Percentiles rank a stretch among this genome's conserved stretches.
phyloP scores from a whole-genome alignment of 345 rosid species.

The Ailanthus altissimus region DNA sequence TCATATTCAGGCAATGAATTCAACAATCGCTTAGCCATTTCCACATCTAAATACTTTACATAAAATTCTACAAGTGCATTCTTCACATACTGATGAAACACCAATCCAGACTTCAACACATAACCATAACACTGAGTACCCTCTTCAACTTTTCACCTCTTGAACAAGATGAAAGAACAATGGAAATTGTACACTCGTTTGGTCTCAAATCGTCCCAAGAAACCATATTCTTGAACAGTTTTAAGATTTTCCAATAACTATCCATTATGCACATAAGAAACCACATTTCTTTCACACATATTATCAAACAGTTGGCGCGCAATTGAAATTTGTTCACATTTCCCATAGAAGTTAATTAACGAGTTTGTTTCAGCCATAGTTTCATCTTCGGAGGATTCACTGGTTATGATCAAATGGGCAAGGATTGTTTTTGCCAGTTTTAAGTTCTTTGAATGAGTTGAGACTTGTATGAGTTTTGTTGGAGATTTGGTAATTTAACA shows the following conservation, averaged over 20 bases:
- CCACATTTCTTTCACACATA: constrained; percentile 57
- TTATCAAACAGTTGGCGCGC: constrained; percentile 67
- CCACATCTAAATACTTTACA: constrained; percentile 37
- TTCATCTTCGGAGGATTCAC: constrained; percentile 17
- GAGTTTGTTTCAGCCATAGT: constrained; percentile 37
- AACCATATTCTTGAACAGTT: constrained; percentile 55
- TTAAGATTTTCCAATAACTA: constrained; percentile 47
- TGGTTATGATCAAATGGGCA: constrained; percentile 49
- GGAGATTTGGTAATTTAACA: no score
- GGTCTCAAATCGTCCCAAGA: constrained; percentile 38
- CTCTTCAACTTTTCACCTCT: constrained; percentile 40
- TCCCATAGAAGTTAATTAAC: constrained; percentile 55
- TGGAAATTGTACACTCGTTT: constrained; percentile 62
- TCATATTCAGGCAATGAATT: constrained; percentile 46
- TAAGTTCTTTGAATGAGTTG: constrained; percentile 49
- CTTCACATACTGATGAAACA: constrained; percentile 58
- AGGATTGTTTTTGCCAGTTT: constrained; percentile 54
- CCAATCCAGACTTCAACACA: constrained; percentile 60
- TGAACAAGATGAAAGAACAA: constrained; percentile 62
- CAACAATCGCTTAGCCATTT: constrained; percentile 47
- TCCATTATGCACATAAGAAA: constrained; percentile 67
- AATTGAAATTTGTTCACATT: constrained; percentile 43
- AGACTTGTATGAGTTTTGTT: constrained; percentile 56
- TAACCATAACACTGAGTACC: constrained; percentile 72
- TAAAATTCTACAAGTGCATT: constrained; percentile 64